A percentile compares a stretch with the other conserved stretches of the same genome.
phyloP scores from a whole-genome alignment of 2,329 filamentous ascomycete genomes.

The Fusarium sambucinum region DNA sequence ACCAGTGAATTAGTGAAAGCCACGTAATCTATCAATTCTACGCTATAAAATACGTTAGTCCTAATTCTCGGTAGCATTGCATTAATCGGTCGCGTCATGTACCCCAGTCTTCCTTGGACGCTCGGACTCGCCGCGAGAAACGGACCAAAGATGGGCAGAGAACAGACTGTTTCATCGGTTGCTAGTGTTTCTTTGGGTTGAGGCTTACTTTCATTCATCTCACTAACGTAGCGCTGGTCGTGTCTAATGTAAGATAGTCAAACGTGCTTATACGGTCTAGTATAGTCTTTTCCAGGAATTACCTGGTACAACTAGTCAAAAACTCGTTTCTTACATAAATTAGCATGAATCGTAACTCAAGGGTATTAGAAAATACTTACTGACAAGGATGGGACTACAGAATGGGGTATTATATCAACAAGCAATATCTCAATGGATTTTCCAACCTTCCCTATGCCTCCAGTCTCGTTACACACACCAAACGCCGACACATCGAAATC shows the following conservation, averaged over 20 bases:
- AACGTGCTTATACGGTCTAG: not conserved
- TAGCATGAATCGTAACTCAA: not conserved
- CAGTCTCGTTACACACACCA: not conserved
- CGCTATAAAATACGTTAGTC: not conserved
- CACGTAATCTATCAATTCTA: constrained; percentile 1
- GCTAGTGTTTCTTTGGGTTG: not conserved
- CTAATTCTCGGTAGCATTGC: not conserved
- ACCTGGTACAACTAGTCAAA: not conserved
- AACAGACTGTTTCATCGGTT: not conserved
- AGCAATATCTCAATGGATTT: not conserved
- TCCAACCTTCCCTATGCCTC: too few relatives aligned
- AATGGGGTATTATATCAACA: not conserved
- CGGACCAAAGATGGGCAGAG: not conserved
- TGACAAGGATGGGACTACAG: not conserved
- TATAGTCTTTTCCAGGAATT: not conserved
- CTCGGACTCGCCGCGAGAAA: not conserved
- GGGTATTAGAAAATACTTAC: not conserved
- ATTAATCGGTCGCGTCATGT: constrained; percentile 14
- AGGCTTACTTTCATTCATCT: not conserved
- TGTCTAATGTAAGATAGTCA: not conserved
- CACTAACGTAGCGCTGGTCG: not conserved
- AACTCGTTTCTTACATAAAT: not conserved
- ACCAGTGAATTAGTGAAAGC: not conserved
- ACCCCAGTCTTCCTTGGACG: not conserved
- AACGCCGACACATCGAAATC: not conserved